Evolutionary conservation across 1,284 basidiomycete genomes (phyloP), one percentile per base, ranked within the genome.

Genomic region (Pascua guehoae): DNA sequence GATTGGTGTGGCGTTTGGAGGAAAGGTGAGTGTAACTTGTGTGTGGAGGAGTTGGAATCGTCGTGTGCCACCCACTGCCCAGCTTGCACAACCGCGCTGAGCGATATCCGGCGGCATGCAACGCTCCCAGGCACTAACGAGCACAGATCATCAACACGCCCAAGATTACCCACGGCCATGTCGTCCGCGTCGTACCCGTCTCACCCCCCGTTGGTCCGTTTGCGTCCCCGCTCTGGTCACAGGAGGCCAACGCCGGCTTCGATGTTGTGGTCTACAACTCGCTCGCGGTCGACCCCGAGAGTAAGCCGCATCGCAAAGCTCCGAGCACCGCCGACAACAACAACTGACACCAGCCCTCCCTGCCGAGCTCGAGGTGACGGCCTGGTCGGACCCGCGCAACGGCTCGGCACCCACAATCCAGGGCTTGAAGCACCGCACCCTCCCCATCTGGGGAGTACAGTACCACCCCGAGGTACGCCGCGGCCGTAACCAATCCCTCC

Each of bases 381-480:
- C 81, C 10, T 80, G 76, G 77, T 73, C 75, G 11, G 63, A 62
- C 53, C 51, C 67, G 51, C 11, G 53, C 38, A 17, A 55, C 41
- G 58, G 69, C 57, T 42, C 74, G 37, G 69, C 72, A 57, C 49
- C 56, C 15, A 75, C 74, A 1, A 68, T 76, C 12, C 73, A 76
- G 60, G 80, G 76, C 0, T 52, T 81, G n/a, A 59, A 60, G 36
- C 91, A 94, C 71, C 79, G 67, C 46, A 72, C 67, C 12, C 82
- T 82, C 60, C 90, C 93, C 0, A 89, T 94, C 64, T 94, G 88
- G 85, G 91, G 90, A 4, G 92, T 98, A 2, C 94, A 98, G 71
- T 98, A 96, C 69, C 95, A 98, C 73, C 95, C 94, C 1, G 94
- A 95, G 76, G 77, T 76, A 53, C n/a, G 70, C 49, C 14, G 5